A percentile compares a stretch with the other conserved stretches of the same genome.
Conservation (phyloP, 805 yeast genomes). For the Metschnikowia amazonensis region DNA sequence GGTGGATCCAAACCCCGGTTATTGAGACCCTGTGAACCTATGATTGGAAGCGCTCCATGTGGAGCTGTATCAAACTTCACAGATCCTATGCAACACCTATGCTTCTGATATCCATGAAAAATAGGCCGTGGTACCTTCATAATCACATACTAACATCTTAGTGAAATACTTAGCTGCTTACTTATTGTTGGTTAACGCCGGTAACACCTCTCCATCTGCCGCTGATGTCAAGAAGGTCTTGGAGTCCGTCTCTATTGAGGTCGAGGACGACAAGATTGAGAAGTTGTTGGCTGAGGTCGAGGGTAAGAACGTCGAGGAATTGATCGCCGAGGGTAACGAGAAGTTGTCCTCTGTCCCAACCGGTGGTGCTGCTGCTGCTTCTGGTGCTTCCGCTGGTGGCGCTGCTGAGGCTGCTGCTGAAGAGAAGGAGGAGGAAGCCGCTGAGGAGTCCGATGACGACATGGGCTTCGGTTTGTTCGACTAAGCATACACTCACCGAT, state of each 20-base stretch:
- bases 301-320: conserved; percentile 34
- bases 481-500: conserved; percentile 17
- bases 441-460: conserved; percentile 27
- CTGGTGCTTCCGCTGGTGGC: conserved; percentile 25
- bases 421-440: conserved; percentile 26
- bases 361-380: conserved; percentile 30
- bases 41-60: neutral
- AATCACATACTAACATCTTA: conserved; percentile 24
- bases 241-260: conserved; percentile 38
- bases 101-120: neutral
- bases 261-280: conserved; percentile 33
- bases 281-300: conserved; percentile 34
- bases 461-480: conserved; percentile 34
- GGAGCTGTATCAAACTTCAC: neutral
- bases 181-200: conserved; percentile 46
- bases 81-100: neutral
- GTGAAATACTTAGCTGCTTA: conserved; percentile 48
- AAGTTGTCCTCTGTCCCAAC: conserved; percentile 35
- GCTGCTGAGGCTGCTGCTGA: conserved; percentile 25
- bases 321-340: conserved; percentile 37
- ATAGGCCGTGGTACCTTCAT: neutral
- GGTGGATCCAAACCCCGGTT: neutral
- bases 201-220: conserved; percentile 43
- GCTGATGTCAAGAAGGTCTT: conserved; percentile 39
- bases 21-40: neutral